Base-by-base conservation (phyloP, 768 basidiomycete species). In the Chalciporus chontae region DNA sequence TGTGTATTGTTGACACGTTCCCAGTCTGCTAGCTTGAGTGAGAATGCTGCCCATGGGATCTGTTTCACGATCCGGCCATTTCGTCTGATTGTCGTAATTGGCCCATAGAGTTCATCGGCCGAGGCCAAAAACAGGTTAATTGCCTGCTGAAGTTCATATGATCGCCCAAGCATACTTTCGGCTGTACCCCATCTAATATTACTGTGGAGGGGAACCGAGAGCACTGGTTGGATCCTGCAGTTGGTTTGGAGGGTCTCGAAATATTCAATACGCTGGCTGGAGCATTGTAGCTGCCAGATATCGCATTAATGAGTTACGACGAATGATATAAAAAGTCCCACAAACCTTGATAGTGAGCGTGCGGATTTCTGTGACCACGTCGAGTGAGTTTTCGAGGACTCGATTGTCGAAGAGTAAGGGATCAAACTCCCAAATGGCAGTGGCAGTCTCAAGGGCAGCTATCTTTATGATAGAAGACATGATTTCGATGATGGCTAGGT, bases 371-470 rank as follows among this genome's bases (percentile, higher is more conserved):
- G 69, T 61, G 32, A 72, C 60, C 3, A 68, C 65, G 51, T 71
- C 61, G 0, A 70, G 52, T 0, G 59, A 66, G 17, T 61, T 56
- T 7, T 58, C 56, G 19, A 63, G 53, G 5, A 71, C 57, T 9
- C 50, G 46, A 41, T 71, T 70, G 29, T 52, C 51, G 3, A 34
- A 10, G 3, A 54, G 29, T 0, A 17, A 23, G 0, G 69, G 69
- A 26, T 73, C 61, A 47, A 64, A 71, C 15, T 69, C 65, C 69
- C 68, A 73, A 13, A 73, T 71, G 0, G 68, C 66, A 0, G 48
- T 58, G 11, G 57, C 44, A 1, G 53, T 69, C 37, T 69, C 62
- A 3, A 69, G 46, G 1, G 56, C 56, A 0, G 60, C 58, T 8
- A 65, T 61, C 45, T 65, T 63, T 1, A 64, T 71, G 19, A 71